Percentiles rank a stretch among this genome's conserved stretches.
phyloP scores from a whole-genome alignment of 495 filamentous ascomycete species.

The Neurospora sp. region DNA sequence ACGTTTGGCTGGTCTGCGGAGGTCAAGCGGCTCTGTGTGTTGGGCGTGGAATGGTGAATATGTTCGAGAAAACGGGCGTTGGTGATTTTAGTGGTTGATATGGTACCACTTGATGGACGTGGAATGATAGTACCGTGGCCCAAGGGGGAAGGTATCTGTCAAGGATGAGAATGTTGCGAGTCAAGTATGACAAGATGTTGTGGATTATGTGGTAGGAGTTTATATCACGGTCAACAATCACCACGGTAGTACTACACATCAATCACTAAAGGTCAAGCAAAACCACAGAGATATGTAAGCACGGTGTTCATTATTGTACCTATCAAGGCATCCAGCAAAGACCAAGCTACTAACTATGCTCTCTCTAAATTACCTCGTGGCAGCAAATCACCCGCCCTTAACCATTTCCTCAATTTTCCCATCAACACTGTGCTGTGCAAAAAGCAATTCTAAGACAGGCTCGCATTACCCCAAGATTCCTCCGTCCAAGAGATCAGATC shows the following conservation, averaged over 20 bases:
- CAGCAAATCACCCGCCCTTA: not conserved
- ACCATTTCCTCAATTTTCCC: not conserved
- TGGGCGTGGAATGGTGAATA: constrained; percentile 35
- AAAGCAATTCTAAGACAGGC: not conserved
- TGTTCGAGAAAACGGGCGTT: not conserved
- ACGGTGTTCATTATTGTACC: not conserved
- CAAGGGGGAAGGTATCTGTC: not conserved
- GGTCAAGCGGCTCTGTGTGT: constrained; percentile 37
- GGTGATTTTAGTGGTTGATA: not conserved
- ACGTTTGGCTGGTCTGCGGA: constrained; percentile 43
- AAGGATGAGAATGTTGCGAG: not conserved
- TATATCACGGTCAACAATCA: not conserved
- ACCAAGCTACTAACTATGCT: not conserved
- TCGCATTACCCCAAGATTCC: not conserved
- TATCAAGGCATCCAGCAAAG: not conserved
- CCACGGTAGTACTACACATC: not conserved
- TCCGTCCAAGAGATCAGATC: not conserved
- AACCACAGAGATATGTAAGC: not conserved
- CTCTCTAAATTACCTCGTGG: not conserved
- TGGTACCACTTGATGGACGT: not conserved
- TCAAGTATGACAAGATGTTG: not conserved
- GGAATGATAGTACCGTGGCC: not conserved
- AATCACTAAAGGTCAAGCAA: not conserved
- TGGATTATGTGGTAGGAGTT: not conserved
- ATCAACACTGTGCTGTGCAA: not conserved